Base-by-base conservation (phyloP, 306 rosid species). In the Quercus wislizeni region DNA sequence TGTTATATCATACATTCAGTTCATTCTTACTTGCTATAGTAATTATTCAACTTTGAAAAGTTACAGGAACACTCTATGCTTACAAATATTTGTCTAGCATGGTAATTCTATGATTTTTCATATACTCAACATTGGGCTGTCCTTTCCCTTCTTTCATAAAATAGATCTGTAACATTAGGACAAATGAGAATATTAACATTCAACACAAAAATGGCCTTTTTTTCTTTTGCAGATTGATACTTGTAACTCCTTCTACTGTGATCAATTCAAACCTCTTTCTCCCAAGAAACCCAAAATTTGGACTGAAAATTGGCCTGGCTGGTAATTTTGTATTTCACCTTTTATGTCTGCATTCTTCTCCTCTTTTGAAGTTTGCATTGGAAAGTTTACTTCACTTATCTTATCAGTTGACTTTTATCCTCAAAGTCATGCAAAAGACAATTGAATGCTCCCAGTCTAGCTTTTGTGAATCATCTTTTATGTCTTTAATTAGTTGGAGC, bases 241-340 rank as follows among this genome's bases (percentile, higher is more conserved):
- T 71, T 94, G 98, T 75, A 94, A 94, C 73, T 85, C 93, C 65
- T 94, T 94, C 86, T 94, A 92, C 85, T 94, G 98, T 71, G 98
- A 94, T 81, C 87, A 89, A 41, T 94, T 94, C 83, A 91, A 79
- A 15, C 97, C 98, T 64, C 92, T 87, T 41, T 94, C 87, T 79
- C 97, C 97, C 58, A 83, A 88, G 74, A 92, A 91, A 76, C 98
- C 98, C 52, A 94, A 89, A 89, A 87, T 94, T 55, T 94, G 98
- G 98, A 94, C 98, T 30, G 98, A 94, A 79, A 94, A 94, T 80
- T 94, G 97, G 97, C 97, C 98, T 55, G 98, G 98, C 84, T 94
- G 98, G 98, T 94, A 91, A 74, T 75, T 84, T 74, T 71, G 64
- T 62, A 64, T 74, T 82, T 68, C 43, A 76, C 55, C 68, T 65